These are phyloP conservation scores for Colletotrichum lini DNA, from an alignment of 2,329 filamentous ascomycete genomes.

Conservation along the genomic window DNA sequence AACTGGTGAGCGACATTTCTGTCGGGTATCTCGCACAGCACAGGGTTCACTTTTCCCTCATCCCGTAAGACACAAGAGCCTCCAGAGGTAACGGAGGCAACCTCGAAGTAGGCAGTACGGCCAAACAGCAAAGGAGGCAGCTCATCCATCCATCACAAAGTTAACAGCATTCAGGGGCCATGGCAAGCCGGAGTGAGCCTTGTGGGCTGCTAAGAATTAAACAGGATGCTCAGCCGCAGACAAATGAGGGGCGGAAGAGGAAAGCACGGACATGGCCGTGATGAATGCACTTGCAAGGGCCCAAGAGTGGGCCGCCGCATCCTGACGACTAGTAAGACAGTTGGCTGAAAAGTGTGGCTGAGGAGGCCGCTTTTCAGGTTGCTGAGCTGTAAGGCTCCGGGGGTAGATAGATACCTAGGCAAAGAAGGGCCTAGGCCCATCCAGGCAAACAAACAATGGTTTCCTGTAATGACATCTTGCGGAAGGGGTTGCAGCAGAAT, in stretches of 20 bases:
- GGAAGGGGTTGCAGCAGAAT: not conserved
- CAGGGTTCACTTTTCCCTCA: not conserved
- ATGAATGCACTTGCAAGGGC: slow-evolving; percentile 21
- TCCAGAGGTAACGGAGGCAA: slow-evolving; percentile 8
- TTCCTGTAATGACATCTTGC: not conserved
- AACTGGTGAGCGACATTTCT: not conserved
- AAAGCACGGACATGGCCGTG: slow-evolving; percentile 40
- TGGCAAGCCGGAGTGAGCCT: slow-evolving; percentile 33
- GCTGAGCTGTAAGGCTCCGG: slow-evolving; percentile 11
- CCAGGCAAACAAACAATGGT: not conserved
- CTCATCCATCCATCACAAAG: slow-evolving; percentile 3
- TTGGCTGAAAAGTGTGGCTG: slow-evolving; percentile 25
- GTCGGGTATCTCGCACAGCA: not conserved
- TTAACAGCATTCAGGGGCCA: slow-evolving; percentile 29
- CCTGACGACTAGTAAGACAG: slow-evolving; percentile 12
- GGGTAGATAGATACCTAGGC: too few relatives aligned
- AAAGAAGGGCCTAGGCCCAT: slow-evolving; percentile 6
- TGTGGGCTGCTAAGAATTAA: slow-evolving; percentile 36
- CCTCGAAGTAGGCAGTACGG: slow-evolving; percentile 6
- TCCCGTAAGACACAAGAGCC: not conserved
- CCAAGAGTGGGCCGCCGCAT: slow-evolving; percentile 14
- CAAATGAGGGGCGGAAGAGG: slow-evolving; percentile 36
- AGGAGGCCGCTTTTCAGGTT: slow-evolving; percentile 25
- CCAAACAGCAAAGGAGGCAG: slow-evolving; percentile 5
- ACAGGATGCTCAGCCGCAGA: slow-evolving; percentile 42